A percentile compares a stretch with the other conserved stretches of the same genome.
Evolutionary conservation across 306 rosid genomes (phyloP).

Genomic region (Morella rubra): DNA sequence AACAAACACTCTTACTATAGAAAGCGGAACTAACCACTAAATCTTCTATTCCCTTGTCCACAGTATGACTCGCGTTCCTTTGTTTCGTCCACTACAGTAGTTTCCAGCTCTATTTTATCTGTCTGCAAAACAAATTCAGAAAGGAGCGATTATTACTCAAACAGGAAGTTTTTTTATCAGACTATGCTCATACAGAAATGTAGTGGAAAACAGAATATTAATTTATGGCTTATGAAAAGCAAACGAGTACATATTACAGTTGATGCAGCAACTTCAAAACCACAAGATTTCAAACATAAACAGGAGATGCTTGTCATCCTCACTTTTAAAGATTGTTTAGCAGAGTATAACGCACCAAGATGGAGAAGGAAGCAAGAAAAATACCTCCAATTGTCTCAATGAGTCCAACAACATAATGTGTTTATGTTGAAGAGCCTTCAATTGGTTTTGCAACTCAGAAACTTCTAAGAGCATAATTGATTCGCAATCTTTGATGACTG

Average conservation of each 20-base stretch:
- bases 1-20: not conserved
- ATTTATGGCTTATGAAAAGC: no score
- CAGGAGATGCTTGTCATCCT: slow-evolving; percentile 16
- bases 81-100: slow-evolving; percentile 98
- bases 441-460: slow-evolving; percentile 73
- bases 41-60: slow-evolving; percentile 85
- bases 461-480: slow-evolving; percentile 84
- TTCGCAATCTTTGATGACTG: slow-evolving; percentile 74
- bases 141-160: slow-evolving; percentile 24
- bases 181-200: not conserved
- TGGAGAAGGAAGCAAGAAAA: slow-evolving; percentile 15
- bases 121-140: slow-evolving; percentile 50
- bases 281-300: not conserved
- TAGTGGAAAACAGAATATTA: slow-evolving; percentile 3
- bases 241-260: no score
- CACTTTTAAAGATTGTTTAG: slow-evolving; percentile 7
- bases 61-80: slow-evolving; percentile 96
- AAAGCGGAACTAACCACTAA: slow-evolving; percentile 71
- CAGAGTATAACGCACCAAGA: slow-evolving; percentile 7
- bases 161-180: slow-evolving; percentile 17
- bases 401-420: slow-evolving; percentile 77
- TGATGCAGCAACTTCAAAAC: no score
- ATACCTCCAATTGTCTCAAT: slow-evolving; percentile 89
- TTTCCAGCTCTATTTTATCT: slow-evolving; percentile 96
- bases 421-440: slow-evolving; percentile 78